phyloP scores from a whole-genome alignment of 2,329 filamentous ascomycete genomes.

The Fusarium stilboides region DNA sequence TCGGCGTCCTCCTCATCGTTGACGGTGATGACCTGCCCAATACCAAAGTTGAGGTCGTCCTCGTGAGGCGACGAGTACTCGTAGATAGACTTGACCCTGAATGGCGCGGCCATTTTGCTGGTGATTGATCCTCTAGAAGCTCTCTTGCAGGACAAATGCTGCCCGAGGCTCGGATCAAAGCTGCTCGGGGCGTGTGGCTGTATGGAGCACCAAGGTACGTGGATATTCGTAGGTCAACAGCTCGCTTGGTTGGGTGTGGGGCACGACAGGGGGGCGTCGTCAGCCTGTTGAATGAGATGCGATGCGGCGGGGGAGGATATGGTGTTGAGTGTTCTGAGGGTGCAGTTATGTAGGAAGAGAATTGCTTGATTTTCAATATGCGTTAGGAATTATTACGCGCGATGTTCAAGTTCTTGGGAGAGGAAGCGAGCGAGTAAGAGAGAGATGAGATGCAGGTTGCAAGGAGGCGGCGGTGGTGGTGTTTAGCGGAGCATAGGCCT shows the following conservation, averaged over 20 bases:
- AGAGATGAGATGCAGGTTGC: slow-evolving; percentile 43
- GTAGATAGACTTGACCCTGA: slow-evolving; percentile 96
- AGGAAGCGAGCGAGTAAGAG: slow-evolving; percentile 40
- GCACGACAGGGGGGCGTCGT: slow-evolving; percentile 52
- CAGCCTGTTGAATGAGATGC: slow-evolving; percentile 49
- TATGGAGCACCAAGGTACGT: slow-evolving; percentile 44
- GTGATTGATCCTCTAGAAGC: slow-evolving; percentile 55
- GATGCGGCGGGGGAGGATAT: slow-evolving; percentile 43
- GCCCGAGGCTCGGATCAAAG: slow-evolving; percentile 50
- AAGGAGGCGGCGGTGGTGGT: slow-evolving; percentile 52
- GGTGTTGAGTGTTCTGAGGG: slow-evolving; percentile 27
- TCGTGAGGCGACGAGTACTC: slow-evolving; percentile 95
- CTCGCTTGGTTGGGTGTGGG: slow-evolving; percentile 50
- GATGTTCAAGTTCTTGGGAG: slow-evolving; percentile 26
- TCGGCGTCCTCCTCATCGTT: slow-evolving; percentile 93
- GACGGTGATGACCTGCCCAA: slow-evolving; percentile 93
- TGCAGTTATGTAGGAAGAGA: slow-evolving; percentile 43
- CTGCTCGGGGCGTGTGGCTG: slow-evolving; percentile 48
- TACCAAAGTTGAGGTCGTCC: slow-evolving; percentile 90
- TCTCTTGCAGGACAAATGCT: slow-evolving; percentile 50
- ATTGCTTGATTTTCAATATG: slow-evolving; percentile 31
- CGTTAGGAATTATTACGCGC: slow-evolving; percentile 25
- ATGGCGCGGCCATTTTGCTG: slow-evolving; percentile 77
- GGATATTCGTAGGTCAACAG: slow-evolving; percentile 46
- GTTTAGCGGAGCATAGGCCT: slow-evolving; percentile 53